phyloP scores from a whole-genome alignment of 1,284 basidiomycete genomes.

The Heliocybe sulcata region DNA sequence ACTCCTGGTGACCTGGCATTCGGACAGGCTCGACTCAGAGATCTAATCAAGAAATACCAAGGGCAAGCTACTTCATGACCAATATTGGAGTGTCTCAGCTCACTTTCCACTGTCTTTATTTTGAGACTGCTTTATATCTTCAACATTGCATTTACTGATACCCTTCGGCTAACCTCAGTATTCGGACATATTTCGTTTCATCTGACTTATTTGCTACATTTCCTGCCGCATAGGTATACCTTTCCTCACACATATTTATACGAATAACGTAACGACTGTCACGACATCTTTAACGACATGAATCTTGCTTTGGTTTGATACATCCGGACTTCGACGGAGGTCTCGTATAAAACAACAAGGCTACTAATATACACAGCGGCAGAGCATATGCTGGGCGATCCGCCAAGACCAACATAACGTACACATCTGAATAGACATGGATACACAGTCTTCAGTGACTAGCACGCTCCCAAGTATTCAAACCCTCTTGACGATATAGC shows the following conservation, averaged over 20 bases:
- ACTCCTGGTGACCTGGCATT: constrained; percentile 46
- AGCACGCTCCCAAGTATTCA: neutral
- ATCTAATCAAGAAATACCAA: constrained; percentile 78
- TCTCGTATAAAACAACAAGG: too few relatives aligned
- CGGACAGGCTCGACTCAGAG: constrained; percentile 66
- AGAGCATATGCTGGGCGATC: too few relatives aligned
- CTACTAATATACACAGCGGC: too few relatives aligned
- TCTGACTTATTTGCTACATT: neutral
- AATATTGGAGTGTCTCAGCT: neutral
- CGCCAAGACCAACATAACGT: too few relatives aligned
- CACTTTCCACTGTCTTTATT: neutral
- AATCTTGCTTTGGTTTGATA: neutral
- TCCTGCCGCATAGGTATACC: neutral
- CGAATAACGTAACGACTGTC: neutral
- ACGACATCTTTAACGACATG: neutral
- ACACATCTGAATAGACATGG: too few relatives aligned
- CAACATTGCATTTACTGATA: neutral
- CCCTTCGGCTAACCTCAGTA: neutral
- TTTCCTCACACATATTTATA: neutral
- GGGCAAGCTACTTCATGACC: constrained; percentile 13
- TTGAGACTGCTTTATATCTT: neutral
- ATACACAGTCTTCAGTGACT: too few relatives aligned
- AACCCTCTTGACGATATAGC: constrained; percentile 40
- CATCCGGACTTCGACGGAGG: too few relatives aligned
- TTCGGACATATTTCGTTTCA: neutral